Conservation (phyloP, 75 land plant genomes). For the Pinus taeda region DNA sequence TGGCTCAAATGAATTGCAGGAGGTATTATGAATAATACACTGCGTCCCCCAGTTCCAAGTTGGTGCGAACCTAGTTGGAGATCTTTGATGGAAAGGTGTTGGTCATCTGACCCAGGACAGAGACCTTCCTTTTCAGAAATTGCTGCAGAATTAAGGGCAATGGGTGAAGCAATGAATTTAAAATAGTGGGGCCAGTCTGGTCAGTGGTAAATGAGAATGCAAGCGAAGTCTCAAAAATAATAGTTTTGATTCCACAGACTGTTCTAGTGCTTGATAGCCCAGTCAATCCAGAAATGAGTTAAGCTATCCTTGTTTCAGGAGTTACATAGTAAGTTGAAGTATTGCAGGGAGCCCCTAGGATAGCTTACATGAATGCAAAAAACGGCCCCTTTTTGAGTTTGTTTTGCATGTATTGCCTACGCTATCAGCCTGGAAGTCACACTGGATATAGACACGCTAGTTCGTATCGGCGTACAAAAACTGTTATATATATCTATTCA, state of each 20-base stretch:
- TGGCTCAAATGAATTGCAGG: constrained; percentile 32
- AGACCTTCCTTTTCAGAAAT: constrained; percentile 83
- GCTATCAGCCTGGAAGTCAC: background rate
- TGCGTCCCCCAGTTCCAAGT: constrained; percentile 70
- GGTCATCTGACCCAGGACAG: constrained; percentile 66
- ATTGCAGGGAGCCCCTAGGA: background rate
- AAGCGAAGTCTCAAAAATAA: constrained; percentile 1
- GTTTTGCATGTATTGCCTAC: background rate
- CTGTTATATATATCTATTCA: background rate
- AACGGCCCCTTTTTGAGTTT: background rate
- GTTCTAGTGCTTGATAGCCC: background rate
- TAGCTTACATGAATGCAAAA: background rate
- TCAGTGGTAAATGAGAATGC: background rate
- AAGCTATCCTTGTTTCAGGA: background rate
- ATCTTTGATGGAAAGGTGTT: constrained; percentile 80
- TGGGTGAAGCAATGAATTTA: constrained; percentile 69
- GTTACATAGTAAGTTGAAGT: background rate
- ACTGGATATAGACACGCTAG: background rate
- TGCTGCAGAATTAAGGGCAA: constrained; percentile 65
- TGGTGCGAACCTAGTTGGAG: constrained; percentile 96
- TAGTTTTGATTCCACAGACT: background rate
- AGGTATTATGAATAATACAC: constrained; percentile 74
- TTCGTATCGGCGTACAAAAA: background rate
- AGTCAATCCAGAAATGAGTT: background rate
- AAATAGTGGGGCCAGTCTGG: constrained; percentile 24